Conservation (phyloP, 345 rosid genomes). For the Salix udensis region DNA sequence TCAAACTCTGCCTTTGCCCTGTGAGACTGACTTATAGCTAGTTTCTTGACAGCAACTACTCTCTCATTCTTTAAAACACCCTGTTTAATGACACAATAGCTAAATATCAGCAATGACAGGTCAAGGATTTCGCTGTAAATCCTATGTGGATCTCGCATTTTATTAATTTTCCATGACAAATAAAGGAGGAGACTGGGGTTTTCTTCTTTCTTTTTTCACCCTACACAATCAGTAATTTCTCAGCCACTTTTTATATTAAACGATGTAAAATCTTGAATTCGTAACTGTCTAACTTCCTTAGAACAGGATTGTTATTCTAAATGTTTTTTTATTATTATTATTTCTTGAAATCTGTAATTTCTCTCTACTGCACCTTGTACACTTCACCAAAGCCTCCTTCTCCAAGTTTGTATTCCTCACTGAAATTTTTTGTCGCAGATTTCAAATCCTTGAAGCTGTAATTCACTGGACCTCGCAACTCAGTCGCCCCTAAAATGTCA, state of each 20-base stretch:
- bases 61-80: slow-evolving; percentile 43
- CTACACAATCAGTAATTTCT: no score
- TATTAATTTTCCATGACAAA: no score
- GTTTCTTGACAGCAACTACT: slow-evolving; percentile 51
- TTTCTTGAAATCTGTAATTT: neutral
- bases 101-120: neutral
- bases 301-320: no score
- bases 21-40: slow-evolving; percentile 21
- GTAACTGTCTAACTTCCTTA: no score
- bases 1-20: slow-evolving; percentile 36
- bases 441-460: slow-evolving; percentile 41
- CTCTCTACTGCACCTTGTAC: slow-evolving; percentile 32
- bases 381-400: slow-evolving; percentile 52
- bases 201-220: no score
- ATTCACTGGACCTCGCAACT: slow-evolving; percentile 40
- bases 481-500: slow-evolving; percentile 28
- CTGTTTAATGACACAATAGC: slow-evolving; percentile 13
- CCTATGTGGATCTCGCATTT: no score
- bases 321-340: no score
- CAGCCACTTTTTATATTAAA: no score
- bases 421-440: slow-evolving; percentile 35
- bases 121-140: no score
- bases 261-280: no score
- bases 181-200: no score
- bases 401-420: slow-evolving; percentile 39